Percentiles rank a stretch among this genome's conserved stretches.
Conservation (phyloP, 2,329 filamentous ascomycete species). For the Neurospora sp. region DNA sequence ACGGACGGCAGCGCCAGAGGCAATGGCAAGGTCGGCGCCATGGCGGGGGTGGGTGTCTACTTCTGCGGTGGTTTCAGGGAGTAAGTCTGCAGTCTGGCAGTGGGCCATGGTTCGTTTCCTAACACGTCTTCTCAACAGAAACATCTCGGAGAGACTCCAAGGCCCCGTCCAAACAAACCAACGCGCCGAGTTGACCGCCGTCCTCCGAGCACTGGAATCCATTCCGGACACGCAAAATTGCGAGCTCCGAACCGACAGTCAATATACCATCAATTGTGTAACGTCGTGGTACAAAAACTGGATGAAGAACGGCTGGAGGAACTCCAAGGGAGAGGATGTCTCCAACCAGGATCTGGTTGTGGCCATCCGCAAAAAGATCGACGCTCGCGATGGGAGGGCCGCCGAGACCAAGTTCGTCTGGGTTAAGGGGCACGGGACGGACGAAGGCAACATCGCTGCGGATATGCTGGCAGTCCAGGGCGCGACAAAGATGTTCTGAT, state of each 20-base stretch:
- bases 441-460: slow-evolving; percentile 69
- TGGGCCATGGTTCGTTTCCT: neutral
- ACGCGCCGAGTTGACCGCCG: slow-evolving; percentile 85
- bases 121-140: slow-evolving; percentile 27
- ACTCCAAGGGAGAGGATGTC: slow-evolving; percentile 57
- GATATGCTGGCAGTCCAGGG: slow-evolving; percentile 54
- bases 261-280: slow-evolving; percentile 82
- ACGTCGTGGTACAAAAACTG: slow-evolving; percentile 75
- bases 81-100: slow-evolving; percentile 40
- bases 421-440: slow-evolving; percentile 75
- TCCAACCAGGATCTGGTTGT: slow-evolving; percentile 81
- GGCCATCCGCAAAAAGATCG: slow-evolving; percentile 59
- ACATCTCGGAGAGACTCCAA: slow-evolving; percentile 64
- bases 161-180: slow-evolving; percentile 83
- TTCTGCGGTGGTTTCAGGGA: slow-evolving; percentile 34
- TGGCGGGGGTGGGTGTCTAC: slow-evolving; percentile 53
- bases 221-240: slow-evolving; percentile 58
- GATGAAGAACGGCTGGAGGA: slow-evolving; percentile 69
- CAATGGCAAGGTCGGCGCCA: slow-evolving; percentile 46
- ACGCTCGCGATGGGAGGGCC: slow-evolving; percentile 51
- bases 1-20: slow-evolving; percentile 53
- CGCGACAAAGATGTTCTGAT: neutral
- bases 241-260: slow-evolving; percentile 78
- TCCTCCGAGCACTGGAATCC: slow-evolving; percentile 72
- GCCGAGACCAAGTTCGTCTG: slow-evolving; percentile 65